Percentiles rank a stretch among this genome's conserved stretches.
Conservation (phyloP, 345 rosid species). For the Pugionium cornutum region DNA sequence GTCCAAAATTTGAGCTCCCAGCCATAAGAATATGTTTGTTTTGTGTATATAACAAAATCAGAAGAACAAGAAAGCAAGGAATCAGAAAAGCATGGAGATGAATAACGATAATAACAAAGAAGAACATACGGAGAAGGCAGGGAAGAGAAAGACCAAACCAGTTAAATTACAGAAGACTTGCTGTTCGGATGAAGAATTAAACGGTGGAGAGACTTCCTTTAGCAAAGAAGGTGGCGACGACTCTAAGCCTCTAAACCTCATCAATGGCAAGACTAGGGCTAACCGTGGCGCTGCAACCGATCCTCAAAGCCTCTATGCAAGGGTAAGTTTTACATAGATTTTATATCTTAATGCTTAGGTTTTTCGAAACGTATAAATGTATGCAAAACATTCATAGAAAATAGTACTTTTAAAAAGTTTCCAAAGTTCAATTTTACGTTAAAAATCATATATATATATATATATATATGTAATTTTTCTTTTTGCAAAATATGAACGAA, state of each 20-base stretch:
- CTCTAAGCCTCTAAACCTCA: conserved; percentile 42
- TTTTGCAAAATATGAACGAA: background rate
- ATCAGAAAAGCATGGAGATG: conserved; percentile 39
- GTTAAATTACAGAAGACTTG: conserved; percentile 42
- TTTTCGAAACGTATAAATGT: background rate
- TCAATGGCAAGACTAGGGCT: conserved; percentile 64
- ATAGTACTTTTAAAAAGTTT: background rate
- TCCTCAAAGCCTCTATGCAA: conserved; percentile 83
- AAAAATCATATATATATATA: no score
- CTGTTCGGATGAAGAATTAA: conserved; percentile 60
- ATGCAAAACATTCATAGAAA: background rate
- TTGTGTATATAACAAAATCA: conserved; percentile 34
- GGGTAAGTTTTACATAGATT: conserved; percentile 45
- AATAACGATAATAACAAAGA: conserved; percentile 45
- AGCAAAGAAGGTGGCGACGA: conserved; percentile 44
- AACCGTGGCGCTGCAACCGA: conserved; percentile 72
- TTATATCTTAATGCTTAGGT: background rate
- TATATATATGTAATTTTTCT: no score
- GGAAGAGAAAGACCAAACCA: conserved; percentile 22
- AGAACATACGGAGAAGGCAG: conserved; percentile 16
- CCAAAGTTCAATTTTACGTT: background rate
- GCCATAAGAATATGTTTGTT: background rate
- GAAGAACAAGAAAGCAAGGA: conserved; percentile 51
- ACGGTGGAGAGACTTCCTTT: conserved; percentile 44
- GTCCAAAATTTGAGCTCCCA: background rate